Evolutionary conservation across 2,329 filamentous ascomycete species (phyloP).

Genomic region (Xylaria polymorpha): DNA sequence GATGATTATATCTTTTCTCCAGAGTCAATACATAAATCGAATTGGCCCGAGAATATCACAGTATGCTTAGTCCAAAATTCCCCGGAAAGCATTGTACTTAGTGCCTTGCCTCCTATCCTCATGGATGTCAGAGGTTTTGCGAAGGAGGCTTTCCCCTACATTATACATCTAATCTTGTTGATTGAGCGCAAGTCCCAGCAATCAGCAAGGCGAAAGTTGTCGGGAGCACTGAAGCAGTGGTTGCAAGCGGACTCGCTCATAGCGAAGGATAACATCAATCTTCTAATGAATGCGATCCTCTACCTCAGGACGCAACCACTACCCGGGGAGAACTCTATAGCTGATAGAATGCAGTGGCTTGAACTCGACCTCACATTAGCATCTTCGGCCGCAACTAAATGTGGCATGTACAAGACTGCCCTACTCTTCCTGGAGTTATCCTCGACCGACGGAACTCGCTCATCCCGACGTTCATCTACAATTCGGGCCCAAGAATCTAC

Average conservation of each 20-base stretch:
- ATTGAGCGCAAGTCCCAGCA: constrained; percentile 73
- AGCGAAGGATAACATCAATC: constrained; percentile 72
- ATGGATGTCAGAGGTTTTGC: constrained; percentile 75
- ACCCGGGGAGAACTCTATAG: constrained; percentile 80
- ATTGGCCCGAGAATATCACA: constrained; percentile 73
- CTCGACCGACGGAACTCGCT: constrained; percentile 58
- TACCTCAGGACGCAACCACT: constrained; percentile 87
- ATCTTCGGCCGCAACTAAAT: constrained; percentile 77
- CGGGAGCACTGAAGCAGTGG: constrained; percentile 72
- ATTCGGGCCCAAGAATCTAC: constrained; percentile 66
- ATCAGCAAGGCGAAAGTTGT: constrained; percentile 70
- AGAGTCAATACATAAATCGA: constrained; percentile 57
- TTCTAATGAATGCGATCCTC: constrained; percentile 81
- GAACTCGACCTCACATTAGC: constrained; percentile 80
- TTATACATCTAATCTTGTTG: constrained; percentile 83
- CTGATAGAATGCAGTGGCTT: constrained; percentile 85
- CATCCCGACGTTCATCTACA: constrained; percentile 75
- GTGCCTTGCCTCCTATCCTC: constrained; percentile 74
- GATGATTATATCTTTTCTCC: constrained; percentile 52
- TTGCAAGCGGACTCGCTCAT: constrained; percentile 61
- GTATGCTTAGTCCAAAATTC: constrained; percentile 70
- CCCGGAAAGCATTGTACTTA: constrained; percentile 73
- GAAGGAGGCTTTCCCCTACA: constrained; percentile 79
- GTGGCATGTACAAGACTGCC: constrained; percentile 88
- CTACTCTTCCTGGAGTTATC: constrained; percentile 84